Evolutionary conservation across 495 filamentous ascomycete species (phyloP), one percentile per base, ranked within the genome.

Genomic region (Penicillium ucsense): DNA sequence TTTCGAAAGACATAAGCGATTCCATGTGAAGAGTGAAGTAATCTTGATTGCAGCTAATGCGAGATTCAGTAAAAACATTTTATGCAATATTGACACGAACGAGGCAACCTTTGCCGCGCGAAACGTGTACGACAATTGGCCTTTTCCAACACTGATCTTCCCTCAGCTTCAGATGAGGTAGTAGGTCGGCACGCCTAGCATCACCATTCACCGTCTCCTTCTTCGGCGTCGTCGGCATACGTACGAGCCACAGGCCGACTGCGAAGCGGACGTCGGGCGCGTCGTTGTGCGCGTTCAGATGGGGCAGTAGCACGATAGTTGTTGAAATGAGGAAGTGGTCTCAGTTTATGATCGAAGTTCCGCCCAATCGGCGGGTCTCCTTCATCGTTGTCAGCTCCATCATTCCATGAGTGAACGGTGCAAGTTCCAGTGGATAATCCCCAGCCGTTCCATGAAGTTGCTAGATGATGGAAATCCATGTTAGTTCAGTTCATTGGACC

Each of bases 401-500:
- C 82, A 42, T 88, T 88, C 78, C 80, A 94, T 9, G 77, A 76
- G 62, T 94, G 88, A 41, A 88, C 51, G 0, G 84, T 85, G 46
- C 84, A 86, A 2, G 87, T 90, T 4, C 88, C 88, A 1, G 72
- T 70, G 7, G 79, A 73, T 57, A 79, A 72, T 34, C 77, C 82
- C 66, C 76, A 83, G 31, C 86, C 85, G 51, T 88, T 88, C 83
- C 86, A 86, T 3, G 83, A 79, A 10, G 87, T 89, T 46, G 88
- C 88, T 88, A 49, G 38, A 35, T 44, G 45, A 7, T 27, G 32
- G 11, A 31, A 30, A 35, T 6, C 4, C 10, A 52, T 29, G 38
- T 50, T 38, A 54, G 53, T 20, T 63, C 41, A 33, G 3, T 3
- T n/a, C 2, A 42, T 12, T 8, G 9, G 3, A 12, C 5, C 9